phyloP scores from a whole-genome alignment of 371 early-diverging fungal species.

The Mucor sp. region DNA sequence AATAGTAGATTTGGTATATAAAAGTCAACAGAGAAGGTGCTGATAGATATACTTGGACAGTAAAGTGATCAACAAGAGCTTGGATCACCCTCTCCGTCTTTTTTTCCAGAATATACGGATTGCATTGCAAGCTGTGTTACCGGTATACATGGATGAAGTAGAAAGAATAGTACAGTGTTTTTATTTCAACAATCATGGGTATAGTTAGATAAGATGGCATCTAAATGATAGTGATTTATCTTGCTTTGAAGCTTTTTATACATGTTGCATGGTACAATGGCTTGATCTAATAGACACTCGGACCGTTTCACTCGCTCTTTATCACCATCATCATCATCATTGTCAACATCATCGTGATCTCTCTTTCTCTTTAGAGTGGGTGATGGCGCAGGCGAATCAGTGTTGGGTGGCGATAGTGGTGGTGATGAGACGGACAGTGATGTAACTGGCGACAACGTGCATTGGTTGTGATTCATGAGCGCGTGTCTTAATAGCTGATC shows the following conservation, averaged over 20 bases:
- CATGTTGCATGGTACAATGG: neutral
- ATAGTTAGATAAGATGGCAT: constrained; percentile 10
- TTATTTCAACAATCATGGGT: constrained; percentile 12
- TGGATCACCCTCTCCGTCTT: neutral
- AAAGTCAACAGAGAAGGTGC: neutral
- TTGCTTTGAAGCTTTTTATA: neutral
- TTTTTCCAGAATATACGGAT: neutral
- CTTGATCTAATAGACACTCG: neutral
- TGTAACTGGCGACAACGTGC: neutral
- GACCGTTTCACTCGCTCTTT: neutral
- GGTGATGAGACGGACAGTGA: constrained; percentile 4
- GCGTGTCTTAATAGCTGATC: constrained; percentile 52
- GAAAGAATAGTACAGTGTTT: neutral
- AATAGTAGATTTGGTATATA: neutral
- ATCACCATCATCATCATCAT: neutral
- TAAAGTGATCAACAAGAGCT: constrained; percentile 1
- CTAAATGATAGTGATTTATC: constrained; percentile 8
- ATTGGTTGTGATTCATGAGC: neutral
- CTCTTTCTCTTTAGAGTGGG: constrained; percentile 2
- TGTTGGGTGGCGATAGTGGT: constrained; percentile 1
- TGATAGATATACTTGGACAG: neutral
- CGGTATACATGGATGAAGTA: neutral
- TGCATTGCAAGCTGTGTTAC: neutral
- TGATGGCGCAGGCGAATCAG: neutral
- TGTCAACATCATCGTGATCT: neutral